Conservation (phyloP, 2,329 filamentous ascomycete genomes). For the Macroventuria anomochaeta region DNA sequence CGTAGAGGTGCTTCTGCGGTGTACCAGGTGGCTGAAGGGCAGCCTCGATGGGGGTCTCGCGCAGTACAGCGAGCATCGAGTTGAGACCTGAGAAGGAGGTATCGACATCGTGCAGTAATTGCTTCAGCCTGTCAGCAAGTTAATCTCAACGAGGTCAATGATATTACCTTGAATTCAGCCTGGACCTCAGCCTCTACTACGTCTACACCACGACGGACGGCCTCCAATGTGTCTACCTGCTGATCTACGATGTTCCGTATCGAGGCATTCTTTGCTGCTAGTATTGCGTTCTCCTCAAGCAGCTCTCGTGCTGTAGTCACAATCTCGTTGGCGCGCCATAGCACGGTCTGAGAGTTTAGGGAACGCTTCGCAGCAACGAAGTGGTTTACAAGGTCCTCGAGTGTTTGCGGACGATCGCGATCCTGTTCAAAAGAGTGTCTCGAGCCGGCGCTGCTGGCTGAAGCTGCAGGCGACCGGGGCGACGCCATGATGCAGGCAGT, state of each 20-base stretch:
- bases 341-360: conserved; percentile 79
- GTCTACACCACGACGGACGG: conserved; percentile 53
- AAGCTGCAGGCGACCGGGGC: conserved; percentile 51
- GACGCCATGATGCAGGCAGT: conserved; percentile 41
- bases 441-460: conserved; percentile 46
- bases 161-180: conserved; percentile 52
- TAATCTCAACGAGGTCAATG: neutral
- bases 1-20: conserved; percentile 67
- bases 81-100: conserved; percentile 69
- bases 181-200: conserved; percentile 51
- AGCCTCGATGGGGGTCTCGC: conserved; percentile 68
- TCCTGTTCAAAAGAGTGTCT: conserved; percentile 30
- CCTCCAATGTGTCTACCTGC: conserved; percentile 53
- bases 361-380: conserved; percentile 88
- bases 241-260: conserved; percentile 52
- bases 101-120: conserved; percentile 70
- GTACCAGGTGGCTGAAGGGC: conserved; percentile 63
- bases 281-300: conserved; percentile 78
- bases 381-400: conserved; percentile 82
- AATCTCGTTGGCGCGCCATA: conserved; percentile 86
- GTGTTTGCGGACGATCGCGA: conserved; percentile 51
- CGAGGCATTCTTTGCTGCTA: conserved; percentile 61
- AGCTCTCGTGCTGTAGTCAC: conserved; percentile 76
- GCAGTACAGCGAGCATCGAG: conserved; percentile 69
- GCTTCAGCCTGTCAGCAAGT: conserved; percentile 34